Percentiles rank a stretch among this genome's conserved stretches.
These are phyloP conservation scores for Hypocrella siamensis DNA, from an alignment of 2,329 filamentous ascomycete genomes.

Conservation along the genomic window DNA sequence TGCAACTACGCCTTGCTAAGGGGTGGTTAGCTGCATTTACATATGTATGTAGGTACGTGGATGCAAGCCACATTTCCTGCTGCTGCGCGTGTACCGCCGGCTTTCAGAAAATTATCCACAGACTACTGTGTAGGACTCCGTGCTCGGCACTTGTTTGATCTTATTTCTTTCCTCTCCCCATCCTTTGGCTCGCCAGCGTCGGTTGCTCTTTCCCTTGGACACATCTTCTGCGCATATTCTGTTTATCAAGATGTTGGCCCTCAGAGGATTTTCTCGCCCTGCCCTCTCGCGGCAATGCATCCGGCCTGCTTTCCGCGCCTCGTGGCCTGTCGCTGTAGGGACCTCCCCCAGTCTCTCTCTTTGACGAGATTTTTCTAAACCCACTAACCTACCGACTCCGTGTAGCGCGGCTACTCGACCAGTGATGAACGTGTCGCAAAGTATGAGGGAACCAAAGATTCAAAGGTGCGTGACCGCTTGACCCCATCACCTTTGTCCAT, in stretches of 20 bases:
- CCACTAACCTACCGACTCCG: constrained; percentile 17
- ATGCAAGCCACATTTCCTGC: too few species aligned
- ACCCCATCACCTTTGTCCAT: constrained; percentile 3
- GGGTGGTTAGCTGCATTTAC: too few species aligned
- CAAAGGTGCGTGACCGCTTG: constrained; percentile 48
- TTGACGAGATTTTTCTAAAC: constrained; percentile 1
- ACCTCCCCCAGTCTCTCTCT: constrained; percentile 3
- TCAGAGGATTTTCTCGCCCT: constrained; percentile 58
- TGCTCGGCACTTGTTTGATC: too few species aligned
- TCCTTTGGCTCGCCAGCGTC: too few species aligned
- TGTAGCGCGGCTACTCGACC: constrained; percentile 48
- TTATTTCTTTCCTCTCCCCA: too few species aligned
- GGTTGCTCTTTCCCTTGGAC: too few species aligned
- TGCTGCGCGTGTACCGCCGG: too few species aligned
- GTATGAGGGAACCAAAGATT: constrained; percentile 81
- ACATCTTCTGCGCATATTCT: too few species aligned
- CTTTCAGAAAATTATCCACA: too few species aligned
- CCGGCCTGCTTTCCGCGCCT: constrained; percentile 46
- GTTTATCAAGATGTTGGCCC: constrained; percentile 57
- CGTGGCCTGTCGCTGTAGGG: constrained; percentile 20
- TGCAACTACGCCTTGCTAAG: too few species aligned
- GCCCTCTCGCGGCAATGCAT: constrained; percentile 63
- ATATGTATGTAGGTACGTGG: too few species aligned
- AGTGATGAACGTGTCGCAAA: constrained; percentile 63
- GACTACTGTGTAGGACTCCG: too few species aligned